Conservation (phyloP, 2,329 filamentous ascomycete genomes). For the Verticillium zaregamsianum region DNA sequence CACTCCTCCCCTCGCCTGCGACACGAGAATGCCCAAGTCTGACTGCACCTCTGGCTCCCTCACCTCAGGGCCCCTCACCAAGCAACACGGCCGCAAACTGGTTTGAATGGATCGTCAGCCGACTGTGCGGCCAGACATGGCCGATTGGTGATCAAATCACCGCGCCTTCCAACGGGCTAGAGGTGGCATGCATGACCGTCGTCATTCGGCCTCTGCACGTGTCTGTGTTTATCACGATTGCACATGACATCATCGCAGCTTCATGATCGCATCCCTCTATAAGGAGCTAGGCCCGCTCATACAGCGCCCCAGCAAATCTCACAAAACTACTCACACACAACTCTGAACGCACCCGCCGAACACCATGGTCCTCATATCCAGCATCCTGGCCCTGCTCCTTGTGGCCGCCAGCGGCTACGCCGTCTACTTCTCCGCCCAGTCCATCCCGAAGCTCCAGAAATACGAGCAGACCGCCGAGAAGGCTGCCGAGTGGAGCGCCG, state of each 20-base stretch:
- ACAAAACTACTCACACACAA: neutral
- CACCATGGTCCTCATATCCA: conserved; percentile 13
- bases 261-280: neutral
- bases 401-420: conserved; percentile 17
- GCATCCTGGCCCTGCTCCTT: conserved; percentile 10
- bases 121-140: neutral
- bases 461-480: conserved; percentile 23
- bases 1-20: too few relatives aligned
- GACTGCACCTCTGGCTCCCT: too few relatives aligned
- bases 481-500: conserved; percentile 23
- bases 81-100: neutral
- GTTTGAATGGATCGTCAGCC: neutral
- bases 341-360: too few relatives aligned
- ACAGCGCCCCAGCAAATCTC: too few relatives aligned
- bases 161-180: neutral
- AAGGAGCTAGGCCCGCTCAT: neutral
- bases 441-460: conserved; percentile 20
- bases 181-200: neutral
- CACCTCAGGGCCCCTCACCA: too few relatives aligned
- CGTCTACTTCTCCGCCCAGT: conserved; percentile 16
- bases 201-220: neutral
- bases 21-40: too few relatives aligned
- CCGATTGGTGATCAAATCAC: neutral
- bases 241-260: neutral
- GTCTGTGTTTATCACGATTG: neutral